Conservation (phyloP, 1,139 yeast genomes). For the Maudiozyma humilis region DNA sequence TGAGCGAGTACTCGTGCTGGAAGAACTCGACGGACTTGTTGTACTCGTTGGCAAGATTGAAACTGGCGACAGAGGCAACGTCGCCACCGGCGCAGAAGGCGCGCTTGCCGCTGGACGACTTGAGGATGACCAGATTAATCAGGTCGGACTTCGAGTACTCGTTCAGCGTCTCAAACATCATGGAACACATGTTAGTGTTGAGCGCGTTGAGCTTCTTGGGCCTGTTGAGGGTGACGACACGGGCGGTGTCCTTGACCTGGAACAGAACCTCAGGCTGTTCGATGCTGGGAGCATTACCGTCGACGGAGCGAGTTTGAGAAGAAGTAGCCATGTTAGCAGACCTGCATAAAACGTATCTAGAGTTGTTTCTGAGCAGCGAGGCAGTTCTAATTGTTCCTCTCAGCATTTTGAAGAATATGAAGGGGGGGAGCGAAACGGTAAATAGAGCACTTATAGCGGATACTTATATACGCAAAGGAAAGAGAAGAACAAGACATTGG, state of each 20-base stretch:
- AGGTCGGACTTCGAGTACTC: constrained; percentile 67
- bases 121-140: constrained; percentile 59
- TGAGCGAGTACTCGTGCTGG: constrained; percentile 70
- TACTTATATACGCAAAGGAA: too few relatives aligned
- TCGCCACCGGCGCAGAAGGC: constrained; percentile 90
- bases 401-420: not conserved
- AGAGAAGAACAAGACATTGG: too few relatives aligned
- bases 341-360: not conserved
- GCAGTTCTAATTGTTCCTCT: not conserved
- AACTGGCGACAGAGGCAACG: constrained; percentile 64
- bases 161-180: constrained; percentile 63
- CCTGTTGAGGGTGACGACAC: constrained; percentile 71
- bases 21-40: constrained; percentile 57
- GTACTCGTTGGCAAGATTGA: constrained; percentile 40
- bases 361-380: not conserved
- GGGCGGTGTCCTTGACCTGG: constrained; percentile 40
- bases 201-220: constrained; percentile 80
- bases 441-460: too few relatives aligned
- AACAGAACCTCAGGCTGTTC: constrained; percentile 13
- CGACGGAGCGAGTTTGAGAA: not conserved
- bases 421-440: too few relatives aligned
- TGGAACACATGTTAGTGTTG: constrained; percentile 66
- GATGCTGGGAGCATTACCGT: not conserved
- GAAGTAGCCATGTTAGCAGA: not conserved
- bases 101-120: constrained; percentile 41